Evolutionary conservation across 2,329 filamentous ascomycete genomes (phyloP).

Genomic region (Stachybotrys chlorohalonatus): DNA sequence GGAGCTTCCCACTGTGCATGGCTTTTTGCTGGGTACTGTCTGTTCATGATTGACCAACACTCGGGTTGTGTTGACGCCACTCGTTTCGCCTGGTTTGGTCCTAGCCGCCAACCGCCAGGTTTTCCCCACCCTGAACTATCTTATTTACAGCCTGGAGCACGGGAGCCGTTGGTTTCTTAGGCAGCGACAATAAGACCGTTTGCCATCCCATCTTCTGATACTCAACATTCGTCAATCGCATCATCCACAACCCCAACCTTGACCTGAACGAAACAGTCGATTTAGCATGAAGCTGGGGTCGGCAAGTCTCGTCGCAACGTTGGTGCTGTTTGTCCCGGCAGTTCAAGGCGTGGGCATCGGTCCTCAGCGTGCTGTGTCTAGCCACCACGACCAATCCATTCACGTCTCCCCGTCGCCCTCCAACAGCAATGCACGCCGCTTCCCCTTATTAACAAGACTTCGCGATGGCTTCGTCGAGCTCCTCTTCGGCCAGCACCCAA

Average conservation of each 20-base stretch:
- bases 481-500: conserved; percentile 37
- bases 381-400: conserved; percentile 8
- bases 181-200: neutral
- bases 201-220: neutral
- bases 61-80: neutral
- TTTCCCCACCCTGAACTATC: neutral
- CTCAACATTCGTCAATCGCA: neutral
- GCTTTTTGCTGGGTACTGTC: no score
- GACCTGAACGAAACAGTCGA: neutral
- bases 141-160: neutral
- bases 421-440: conserved; percentile 18
- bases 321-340: conserved; percentile 15
- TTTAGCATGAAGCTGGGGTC: conserved; percentile 13
- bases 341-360: conserved; percentile 20
- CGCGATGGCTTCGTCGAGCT: conserved; percentile 40
- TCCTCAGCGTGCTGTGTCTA: conserved; percentile 10
- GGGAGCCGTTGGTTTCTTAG: neutral
- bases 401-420: conserved; percentile 1
- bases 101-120: neutral
- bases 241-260: neutral
- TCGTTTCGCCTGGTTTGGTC: neutral
- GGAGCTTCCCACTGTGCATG: no score
- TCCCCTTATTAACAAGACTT: conserved; percentile 40
- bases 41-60: neutral
- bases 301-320: conserved; percentile 7